These are phyloP conservation scores for Aureobasidium musti DNA, from an alignment of 2,329 filamentous ascomycete species.

Conservation along the genomic window DNA sequence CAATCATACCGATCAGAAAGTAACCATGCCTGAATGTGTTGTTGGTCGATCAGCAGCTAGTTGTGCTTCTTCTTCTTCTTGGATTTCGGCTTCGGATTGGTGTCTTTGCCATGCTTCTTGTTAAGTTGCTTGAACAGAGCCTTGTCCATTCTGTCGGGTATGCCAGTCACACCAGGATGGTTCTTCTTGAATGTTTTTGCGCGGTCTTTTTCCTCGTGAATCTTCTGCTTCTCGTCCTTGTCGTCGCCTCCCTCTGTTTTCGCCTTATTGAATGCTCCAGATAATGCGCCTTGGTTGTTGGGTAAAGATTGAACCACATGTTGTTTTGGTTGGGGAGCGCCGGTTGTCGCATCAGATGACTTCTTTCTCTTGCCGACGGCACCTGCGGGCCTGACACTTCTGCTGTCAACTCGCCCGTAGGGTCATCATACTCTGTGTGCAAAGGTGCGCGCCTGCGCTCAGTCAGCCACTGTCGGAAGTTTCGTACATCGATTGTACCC, in stretches of 20 bases:
- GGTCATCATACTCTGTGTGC: conserved; percentile 11
- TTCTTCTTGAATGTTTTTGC: conserved; percentile 24
- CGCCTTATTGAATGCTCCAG: neutral
- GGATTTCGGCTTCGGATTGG: neutral
- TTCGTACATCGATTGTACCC: neutral
- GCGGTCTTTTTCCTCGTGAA: conserved; percentile 3
- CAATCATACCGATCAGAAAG: conserved; percentile 2
- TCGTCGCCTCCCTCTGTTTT: neutral
- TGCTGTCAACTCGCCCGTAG: neutral
- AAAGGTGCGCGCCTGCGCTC: conserved; percentile 6
- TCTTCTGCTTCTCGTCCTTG: conserved; percentile 20
- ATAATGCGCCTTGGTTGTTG: neutral
- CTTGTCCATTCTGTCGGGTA: conserved; percentile 25
- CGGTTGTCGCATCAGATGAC: conserved; percentile 10
- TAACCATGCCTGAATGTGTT: neutral
- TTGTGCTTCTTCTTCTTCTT: conserved; percentile 8
- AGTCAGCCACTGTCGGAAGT: neutral
- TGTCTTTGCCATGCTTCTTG: conserved; percentile 19
- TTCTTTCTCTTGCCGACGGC: conserved; percentile 19
- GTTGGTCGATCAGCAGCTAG: neutral
- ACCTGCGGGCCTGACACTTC: conserved; percentile 12
- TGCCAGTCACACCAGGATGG: conserved; percentile 11
- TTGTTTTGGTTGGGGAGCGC: neutral
- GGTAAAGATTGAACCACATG: too few species aligned
- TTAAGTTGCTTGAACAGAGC: conserved; percentile 13